phyloP scores from a whole-genome alignment of 345 rosid species.

The Erucastrum elatum region DNA sequence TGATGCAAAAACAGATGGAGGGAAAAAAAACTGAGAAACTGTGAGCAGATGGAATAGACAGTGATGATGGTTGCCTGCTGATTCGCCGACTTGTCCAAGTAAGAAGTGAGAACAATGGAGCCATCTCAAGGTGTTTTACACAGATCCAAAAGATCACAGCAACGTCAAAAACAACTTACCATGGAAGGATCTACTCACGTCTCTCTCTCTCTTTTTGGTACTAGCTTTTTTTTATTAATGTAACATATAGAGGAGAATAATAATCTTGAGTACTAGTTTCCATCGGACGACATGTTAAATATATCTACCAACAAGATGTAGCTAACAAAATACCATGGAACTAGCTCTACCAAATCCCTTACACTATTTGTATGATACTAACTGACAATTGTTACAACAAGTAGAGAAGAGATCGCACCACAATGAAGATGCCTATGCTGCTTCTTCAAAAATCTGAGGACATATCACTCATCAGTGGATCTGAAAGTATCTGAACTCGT shows the following conservation, averaged over 20 bases:
- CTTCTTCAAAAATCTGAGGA: constrained; percentile 45
- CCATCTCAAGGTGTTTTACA: background rate
- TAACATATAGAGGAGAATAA: constrained; percentile 1
- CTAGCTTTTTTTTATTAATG: constrained; percentile 16
- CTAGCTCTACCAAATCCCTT: background rate
- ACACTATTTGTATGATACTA: background rate
- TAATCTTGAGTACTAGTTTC: background rate
- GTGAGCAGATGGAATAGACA: constrained; percentile 21
- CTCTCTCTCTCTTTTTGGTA: background rate
- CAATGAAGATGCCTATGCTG: constrained; percentile 34
- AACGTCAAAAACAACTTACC: background rate
- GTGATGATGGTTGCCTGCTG: constrained; percentile 19
- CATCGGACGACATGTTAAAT: too few relatives aligned
- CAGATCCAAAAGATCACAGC: background rate
- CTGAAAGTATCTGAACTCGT: too few relatives aligned
- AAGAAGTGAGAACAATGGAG: constrained; percentile 5
- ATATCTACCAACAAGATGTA: too few relatives aligned
- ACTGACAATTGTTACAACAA: constrained; percentile 9
- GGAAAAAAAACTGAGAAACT: background rate
- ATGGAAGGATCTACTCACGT: constrained; percentile 17
- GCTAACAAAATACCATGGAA: background rate
- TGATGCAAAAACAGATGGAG: constrained; percentile 13
- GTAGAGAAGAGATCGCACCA: constrained; percentile 16
- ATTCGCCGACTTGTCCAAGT: constrained; percentile 7
- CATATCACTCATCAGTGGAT: too few relatives aligned